phyloP scores from a whole-genome alignment of 2,329 filamentous ascomycete species.

The Tolypocladium inflatum region DNA sequence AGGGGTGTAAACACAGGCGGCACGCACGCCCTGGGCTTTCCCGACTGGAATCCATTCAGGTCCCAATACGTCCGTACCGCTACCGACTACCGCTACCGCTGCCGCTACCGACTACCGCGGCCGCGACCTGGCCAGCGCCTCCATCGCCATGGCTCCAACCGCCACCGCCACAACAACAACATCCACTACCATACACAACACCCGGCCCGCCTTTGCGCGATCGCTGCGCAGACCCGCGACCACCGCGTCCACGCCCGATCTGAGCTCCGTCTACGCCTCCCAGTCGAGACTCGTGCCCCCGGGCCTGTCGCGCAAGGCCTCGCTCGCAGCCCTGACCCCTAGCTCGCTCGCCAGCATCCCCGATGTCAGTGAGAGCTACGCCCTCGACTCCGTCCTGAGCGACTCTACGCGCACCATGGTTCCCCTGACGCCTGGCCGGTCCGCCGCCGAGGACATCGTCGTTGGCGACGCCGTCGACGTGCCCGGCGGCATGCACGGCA shows the following conservation, averaged over 20 bases:
- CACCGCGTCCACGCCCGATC: slow-evolving; percentile 49
- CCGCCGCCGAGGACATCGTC: slow-evolving; percentile 44
- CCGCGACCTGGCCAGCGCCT: not conserved
- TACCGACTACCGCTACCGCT: too few relatives aligned
- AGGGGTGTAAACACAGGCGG: not conserved
- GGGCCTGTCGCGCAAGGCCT: slow-evolving; percentile 58
- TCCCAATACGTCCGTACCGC: not conserved
- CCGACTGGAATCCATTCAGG: not conserved
- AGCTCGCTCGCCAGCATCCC: slow-evolving; percentile 55
- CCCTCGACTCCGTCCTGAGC: slow-evolving; percentile 41
- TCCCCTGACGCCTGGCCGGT: slow-evolving; percentile 44
- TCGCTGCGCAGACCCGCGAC: slow-evolving; percentile 34
- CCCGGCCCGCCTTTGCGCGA: slow-evolving; percentile 16
- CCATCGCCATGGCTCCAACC: slow-evolving; percentile 9
- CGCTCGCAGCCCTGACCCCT: slow-evolving; percentile 58
- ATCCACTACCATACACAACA: slow-evolving; percentile 8
- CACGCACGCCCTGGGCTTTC: not conserved
- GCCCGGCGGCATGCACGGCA: slow-evolving; percentile 85
- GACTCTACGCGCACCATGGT: slow-evolving; percentile 30
- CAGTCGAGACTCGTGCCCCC: slow-evolving; percentile 37
- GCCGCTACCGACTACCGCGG: not conserved
- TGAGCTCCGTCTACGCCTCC: slow-evolving; percentile 40
- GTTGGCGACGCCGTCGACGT: slow-evolving; percentile 85
- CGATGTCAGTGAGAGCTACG: slow-evolving; percentile 57
- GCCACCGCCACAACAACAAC: slow-evolving; percentile 9